Conservation (phyloP, 257 asterid species). For the Capsicum baccatum region DNA sequence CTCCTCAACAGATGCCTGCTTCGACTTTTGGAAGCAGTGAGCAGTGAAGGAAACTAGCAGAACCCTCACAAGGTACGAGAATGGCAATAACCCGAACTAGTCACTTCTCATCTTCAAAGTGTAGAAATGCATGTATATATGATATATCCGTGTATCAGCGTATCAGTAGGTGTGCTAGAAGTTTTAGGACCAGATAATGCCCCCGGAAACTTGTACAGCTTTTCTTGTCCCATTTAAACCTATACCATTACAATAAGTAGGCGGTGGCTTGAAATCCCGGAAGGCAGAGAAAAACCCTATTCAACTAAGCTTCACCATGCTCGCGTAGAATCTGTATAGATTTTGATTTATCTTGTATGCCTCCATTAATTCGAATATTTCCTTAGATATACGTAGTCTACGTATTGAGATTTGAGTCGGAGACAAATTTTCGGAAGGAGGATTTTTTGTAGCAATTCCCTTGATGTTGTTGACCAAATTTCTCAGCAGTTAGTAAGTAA, state of each 20-base stretch:
- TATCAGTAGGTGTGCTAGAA: neutral
- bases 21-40: constrained; percentile 76
- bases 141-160: neutral
- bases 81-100: neutral
- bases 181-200: constrained; percentile 7
- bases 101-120: neutral
- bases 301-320: constrained; percentile 3
- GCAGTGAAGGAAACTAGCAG: constrained; percentile 45
- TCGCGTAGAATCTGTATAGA: constrained; percentile 15
- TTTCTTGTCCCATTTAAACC: neutral
- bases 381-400: constrained; percentile 4
- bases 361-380: constrained; percentile 12
- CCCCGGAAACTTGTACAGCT: constrained; percentile 13
- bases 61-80: constrained; percentile 9
- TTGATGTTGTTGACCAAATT: constrained; percentile 15
- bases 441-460: constrained; percentile 1
- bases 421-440: neutral
- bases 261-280: constrained; percentile 21
- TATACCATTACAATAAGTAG: constrained; percentile 20
- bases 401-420: neutral
- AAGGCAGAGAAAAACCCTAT: neutral
- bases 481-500: neutral
- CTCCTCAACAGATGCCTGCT: constrained; percentile 86
- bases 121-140: constrained; percentile 27
- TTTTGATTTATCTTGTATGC: neutral